Percentiles rank a stretch among this genome's conserved stretches.
Conservation (phyloP, 768 basidiomycete species). For the Neoboletus magnificus region DNA sequence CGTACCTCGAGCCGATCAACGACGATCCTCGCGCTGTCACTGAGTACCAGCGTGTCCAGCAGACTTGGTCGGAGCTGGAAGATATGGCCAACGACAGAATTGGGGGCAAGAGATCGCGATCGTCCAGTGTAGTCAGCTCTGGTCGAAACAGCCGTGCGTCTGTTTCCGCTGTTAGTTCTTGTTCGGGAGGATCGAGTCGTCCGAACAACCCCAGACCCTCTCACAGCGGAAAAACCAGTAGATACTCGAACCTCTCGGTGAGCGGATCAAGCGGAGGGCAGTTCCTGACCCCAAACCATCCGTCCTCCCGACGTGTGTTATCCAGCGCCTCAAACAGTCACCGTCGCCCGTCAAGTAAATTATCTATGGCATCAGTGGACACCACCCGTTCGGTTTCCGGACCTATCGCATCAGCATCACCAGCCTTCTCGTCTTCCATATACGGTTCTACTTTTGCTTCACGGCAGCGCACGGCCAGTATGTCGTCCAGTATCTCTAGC, state of each 20-base stretch:
- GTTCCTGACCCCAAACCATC: constrained; percentile 44
- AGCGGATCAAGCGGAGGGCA: constrained; percentile 36
- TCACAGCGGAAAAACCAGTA: constrained; percentile 26
- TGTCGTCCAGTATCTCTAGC: constrained; percentile 43
- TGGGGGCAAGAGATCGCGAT: constrained; percentile 57
- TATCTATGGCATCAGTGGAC: constrained; percentile 43
- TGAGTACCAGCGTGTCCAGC: constrained; percentile 65
- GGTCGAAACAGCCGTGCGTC: constrained; percentile 58
- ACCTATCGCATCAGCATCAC: constrained; percentile 44
- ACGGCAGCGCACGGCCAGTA: constrained; percentile 75
- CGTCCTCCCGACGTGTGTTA: constrained; percentile 45
- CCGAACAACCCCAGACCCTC: constrained; percentile 6
- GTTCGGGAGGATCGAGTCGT: constrained; percentile 20
- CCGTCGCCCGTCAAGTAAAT: constrained; percentile 54
- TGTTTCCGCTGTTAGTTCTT: constrained; percentile 37
- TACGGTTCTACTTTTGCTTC: constrained; percentile 74
- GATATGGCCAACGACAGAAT: constrained; percentile 77
- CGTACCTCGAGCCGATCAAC: constrained; percentile 39
- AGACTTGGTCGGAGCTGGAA: constrained; percentile 77
- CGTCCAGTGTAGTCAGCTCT: constrained; percentile 64
- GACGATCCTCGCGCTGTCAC: constrained; percentile 58
- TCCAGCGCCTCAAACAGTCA: constrained; percentile 45
- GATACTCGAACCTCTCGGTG: constrained; percentile 32
- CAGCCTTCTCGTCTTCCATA: constrained; percentile 34
- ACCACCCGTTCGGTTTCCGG: constrained; percentile 71